Evolutionary conservation across 2,329 filamentous ascomycete genomes (phyloP).

Genomic region (Fusarium udum): DNA sequence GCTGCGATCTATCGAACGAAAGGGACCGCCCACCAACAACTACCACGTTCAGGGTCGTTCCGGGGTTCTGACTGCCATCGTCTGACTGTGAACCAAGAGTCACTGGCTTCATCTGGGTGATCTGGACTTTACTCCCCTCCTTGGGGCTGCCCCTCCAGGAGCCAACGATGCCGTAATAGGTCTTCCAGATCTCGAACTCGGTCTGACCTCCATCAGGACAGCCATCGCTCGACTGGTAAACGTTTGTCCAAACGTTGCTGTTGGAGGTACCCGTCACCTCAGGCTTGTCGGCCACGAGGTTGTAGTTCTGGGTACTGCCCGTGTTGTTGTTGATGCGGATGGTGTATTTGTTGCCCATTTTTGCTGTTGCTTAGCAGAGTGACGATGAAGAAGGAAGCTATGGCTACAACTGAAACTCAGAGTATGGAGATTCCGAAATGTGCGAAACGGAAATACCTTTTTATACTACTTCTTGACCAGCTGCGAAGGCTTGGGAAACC

Average conservation of each 20-base stretch:
- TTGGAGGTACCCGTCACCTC: neutral
- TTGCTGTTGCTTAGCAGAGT: neutral
- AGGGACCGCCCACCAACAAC: neutral
- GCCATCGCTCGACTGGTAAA: neutral
- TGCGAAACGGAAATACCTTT: neutral
- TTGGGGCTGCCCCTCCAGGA: neutral
- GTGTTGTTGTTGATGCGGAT: neutral
- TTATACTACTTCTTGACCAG: neutral
- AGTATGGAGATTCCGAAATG: neutral
- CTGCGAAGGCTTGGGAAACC: neutral
- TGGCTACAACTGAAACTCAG: neutral
- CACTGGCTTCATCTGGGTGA: accelerated
- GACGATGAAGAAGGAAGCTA: neutral
- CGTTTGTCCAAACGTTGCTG: neutral
- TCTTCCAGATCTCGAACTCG: neutral
- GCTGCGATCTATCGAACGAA: neutral
- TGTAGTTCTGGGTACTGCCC: neutral
- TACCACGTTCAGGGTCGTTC: neutral
- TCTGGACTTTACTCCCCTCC: accelerated
- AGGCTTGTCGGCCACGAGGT: neutral
- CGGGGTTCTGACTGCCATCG: neutral
- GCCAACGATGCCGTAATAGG: neutral
- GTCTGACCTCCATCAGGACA: neutral
- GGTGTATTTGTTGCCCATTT: neutral
- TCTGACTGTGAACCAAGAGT: neutral